Conservation (phyloP, 495 filamentous ascomycete genomes). For the Aspergillus steynii region DNA sequence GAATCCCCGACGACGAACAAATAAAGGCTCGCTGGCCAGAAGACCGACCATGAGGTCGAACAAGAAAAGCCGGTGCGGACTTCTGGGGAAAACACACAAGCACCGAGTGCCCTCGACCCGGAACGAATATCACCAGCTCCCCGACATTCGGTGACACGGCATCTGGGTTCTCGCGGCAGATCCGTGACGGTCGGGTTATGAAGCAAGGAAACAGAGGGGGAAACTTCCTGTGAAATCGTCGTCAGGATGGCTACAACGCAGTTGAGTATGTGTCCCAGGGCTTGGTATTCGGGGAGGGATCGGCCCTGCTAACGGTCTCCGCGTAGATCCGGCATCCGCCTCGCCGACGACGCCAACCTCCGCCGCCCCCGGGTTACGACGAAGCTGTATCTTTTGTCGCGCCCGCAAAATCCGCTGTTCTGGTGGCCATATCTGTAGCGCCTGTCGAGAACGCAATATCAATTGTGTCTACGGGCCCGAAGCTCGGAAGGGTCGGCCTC, state of each 20-base stretch:
- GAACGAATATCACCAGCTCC: too few species aligned
- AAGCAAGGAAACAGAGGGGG: too few species aligned
- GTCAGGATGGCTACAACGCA: not conserved
- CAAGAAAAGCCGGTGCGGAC: too few species aligned
- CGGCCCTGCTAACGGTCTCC: not conserved
- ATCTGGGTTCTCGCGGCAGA: not conserved
- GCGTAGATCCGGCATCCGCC: not conserved
- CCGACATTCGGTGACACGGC: too few species aligned
- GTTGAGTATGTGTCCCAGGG: not conserved
- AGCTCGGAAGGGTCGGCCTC: constrained; percentile 7
- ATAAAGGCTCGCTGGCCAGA: not conserved
- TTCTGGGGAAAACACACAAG: too few species aligned
- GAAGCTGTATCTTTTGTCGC: constrained; percentile 12
- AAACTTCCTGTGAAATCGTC: not conserved
- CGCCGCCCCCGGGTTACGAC: not conserved
- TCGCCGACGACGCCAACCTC: not conserved
- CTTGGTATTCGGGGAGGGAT: not conserved
- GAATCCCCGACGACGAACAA: not conserved
- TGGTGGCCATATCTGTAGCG: constrained; percentile 8
- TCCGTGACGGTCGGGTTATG: not conserved
- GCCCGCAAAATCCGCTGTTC: constrained; percentile 12
- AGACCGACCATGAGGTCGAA: too few species aligned
- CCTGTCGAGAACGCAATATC: constrained; percentile 8
- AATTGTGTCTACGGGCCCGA: constrained; percentile 11
- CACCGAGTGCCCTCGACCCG: too few species aligned